Evolutionary conservation across 176 grass and related monocot genomes (phyloP), one percentile per base, ranked within the genome.

Genomic region (Sorghum bicolor): DNA sequence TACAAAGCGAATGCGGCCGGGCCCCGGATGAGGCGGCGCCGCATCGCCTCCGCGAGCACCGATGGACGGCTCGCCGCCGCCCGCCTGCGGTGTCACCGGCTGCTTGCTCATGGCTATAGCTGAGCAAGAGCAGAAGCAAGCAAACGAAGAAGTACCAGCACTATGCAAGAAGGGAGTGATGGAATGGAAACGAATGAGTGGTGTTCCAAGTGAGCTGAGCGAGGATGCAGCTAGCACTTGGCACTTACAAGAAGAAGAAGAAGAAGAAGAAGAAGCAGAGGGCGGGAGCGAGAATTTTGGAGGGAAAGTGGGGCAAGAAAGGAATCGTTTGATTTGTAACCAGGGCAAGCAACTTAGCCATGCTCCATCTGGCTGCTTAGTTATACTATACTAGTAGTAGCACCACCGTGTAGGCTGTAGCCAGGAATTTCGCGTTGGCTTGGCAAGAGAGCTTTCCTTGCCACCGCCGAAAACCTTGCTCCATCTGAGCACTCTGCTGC

Each of bases 271-370:
- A 11, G 24, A 9, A 53, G 53, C 3, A 26, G 57, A 10, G 53
- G 15, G 41, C 7, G 40, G 14, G n/a, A 82, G 53, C 44, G 86
- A 61, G 77, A 85, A 85, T 85, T 84, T 81, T 85, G 65, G 44
- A 78, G 78, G 77, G 60, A 77, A 85, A 72, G 55, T n/a, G 72
- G 22, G 45, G 44, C 50, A 86, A 91, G 90, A 78, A 91, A 91
- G 89, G 89, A 84, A 91, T 91, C 84, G 0, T 83, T 79, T 34
- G 76, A 83, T 90, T 62, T 87, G 70, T 87, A 43, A 87, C 80
- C 39, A 7, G 40, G 52, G 10, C 84, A 90, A 90, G 89, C 89
- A 90, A 87, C 80, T 47, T 50, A 44, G 48, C 60, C 74, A 74
- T 74, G 64, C 44, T 47, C 41, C 33, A 12, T 5, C 19, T 41